Base-by-base conservation (phyloP, 2,329 filamentous ascomycete species). In the Colletotrichum australisinense region DNA sequence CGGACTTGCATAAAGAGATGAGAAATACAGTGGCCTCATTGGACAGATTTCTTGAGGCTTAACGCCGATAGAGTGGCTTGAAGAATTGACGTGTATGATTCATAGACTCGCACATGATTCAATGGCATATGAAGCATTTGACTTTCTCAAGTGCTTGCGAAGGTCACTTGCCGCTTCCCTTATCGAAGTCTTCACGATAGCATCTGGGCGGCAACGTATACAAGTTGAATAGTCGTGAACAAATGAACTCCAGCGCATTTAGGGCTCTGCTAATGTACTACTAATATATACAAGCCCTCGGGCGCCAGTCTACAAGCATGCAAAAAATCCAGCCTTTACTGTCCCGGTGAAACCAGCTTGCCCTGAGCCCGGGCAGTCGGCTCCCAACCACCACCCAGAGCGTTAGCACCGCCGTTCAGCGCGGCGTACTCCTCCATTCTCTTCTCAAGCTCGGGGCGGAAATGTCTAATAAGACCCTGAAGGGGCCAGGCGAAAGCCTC, bases 401-500 rank as follows among this genome's bases (percentile, higher is more conserved):
- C 88, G 67, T 73, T 46, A 79, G 91, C 84, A 46, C 94, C 94
- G 74, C 94, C 94, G 75, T 90, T 85, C 86, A 93, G 88, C 81
- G 91, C 83, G 24, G 94, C 90, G 82, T 94, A 97, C 78, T 94
- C 91, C 82, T 92, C 89, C 89, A 99, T 97, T 78, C 96, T 91
- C 65, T 93, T 94, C 89, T 98, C 95, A 64, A 99, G 88, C 86
- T 99, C 95, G 57, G 96, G 97, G 79, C 97, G 91, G 90, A 99
- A 99, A 87, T 99, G 97, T 80, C 97, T 93, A 85, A 99, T 99
- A 74, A 99, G 90, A 83, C 97, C 97, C 87, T 99, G 97, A 77
- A 99, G 93, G 76, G 97, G 97, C 97, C 97, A 99, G 76, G 97
- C 95, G 79, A 99, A 99, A 75, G 97, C 97, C 88, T 99, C 97